These are phyloP conservation scores for Solanum tarapatanum DNA, from an alignment of 257 asterid species.

Conservation along the genomic window DNA sequence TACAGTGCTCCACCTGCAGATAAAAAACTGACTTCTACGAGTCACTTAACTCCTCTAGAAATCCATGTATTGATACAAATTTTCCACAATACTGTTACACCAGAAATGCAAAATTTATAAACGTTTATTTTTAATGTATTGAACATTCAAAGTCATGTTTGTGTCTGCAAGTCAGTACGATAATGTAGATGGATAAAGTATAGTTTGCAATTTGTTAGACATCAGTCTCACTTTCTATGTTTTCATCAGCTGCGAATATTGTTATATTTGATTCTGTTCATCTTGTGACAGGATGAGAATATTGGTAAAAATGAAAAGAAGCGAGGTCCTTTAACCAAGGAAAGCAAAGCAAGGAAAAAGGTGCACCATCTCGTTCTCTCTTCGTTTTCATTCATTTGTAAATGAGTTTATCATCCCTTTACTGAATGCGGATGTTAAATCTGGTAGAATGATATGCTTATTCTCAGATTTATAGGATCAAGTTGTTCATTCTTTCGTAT, in stretches of 20 bases:
- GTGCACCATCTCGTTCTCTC: constrained; percentile 12
- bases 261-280: constrained; percentile 11
- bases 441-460: neutral
- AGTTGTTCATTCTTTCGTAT: neutral
- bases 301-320: constrained; percentile 41
- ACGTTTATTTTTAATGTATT: neutral
- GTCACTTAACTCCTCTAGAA: neutral
- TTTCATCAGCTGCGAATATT: neutral
- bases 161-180: neutral
- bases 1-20: neutral
- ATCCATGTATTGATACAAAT: neutral
- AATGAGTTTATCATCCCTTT: neutral
- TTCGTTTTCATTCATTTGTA: neutral
- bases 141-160: neutral
- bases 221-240: neutral
- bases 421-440: neutral
- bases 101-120: neutral
- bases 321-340: constrained; percentile 48
- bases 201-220: neutral
- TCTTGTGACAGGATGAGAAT: constrained; percentile 37
- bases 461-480: neutral
- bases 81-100: neutral
- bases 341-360: constrained; percentile 61
- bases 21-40: neutral
- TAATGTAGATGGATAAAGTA: neutral